These are phyloP conservation scores for Piromyces finnis DNA, from an alignment of 192 early-diverging fungal genomes.

Conservation along the genomic window DNA sequence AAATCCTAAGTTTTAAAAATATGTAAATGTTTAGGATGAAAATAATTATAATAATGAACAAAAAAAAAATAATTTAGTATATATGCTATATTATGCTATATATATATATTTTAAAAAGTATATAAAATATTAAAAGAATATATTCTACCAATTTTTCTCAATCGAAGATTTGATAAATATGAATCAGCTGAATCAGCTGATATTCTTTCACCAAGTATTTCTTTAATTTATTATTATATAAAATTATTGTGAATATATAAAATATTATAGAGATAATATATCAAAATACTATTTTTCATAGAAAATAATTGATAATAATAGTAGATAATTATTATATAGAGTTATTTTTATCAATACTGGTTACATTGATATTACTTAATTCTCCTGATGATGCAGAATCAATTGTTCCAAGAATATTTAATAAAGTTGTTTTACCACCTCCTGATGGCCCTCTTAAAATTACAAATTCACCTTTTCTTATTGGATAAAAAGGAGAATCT, in stretches of 20 bases:
- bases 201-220: constrained; percentile 10
- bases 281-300: too few species aligned
- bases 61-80: too few species aligned
- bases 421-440: constrained; percentile 19
- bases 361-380: constrained; percentile 1
- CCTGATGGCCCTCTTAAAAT: constrained; percentile 24
- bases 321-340: too few species aligned
- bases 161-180: constrained; percentile 9
- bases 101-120: too few species aligned
- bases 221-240: too few species aligned
- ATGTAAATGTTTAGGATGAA: too few species aligned
- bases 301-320: too few species aligned
- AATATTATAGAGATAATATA: too few species aligned
- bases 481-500: constrained; percentile 11
- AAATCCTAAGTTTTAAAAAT: background rate
- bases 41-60: too few species aligned
- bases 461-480: constrained; percentile 13
- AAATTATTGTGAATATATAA: too few species aligned
- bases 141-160: constrained; percentile 7
- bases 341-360: background rate
- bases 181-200: constrained; percentile 3
- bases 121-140: background rate
- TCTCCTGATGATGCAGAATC: constrained; percentile 6
- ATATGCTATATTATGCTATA: too few species aligned
- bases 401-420: constrained; percentile 16